Evolutionary conservation across 2,329 filamentous ascomycete species (phyloP).

Genomic region (Didymella lethalis): DNA sequence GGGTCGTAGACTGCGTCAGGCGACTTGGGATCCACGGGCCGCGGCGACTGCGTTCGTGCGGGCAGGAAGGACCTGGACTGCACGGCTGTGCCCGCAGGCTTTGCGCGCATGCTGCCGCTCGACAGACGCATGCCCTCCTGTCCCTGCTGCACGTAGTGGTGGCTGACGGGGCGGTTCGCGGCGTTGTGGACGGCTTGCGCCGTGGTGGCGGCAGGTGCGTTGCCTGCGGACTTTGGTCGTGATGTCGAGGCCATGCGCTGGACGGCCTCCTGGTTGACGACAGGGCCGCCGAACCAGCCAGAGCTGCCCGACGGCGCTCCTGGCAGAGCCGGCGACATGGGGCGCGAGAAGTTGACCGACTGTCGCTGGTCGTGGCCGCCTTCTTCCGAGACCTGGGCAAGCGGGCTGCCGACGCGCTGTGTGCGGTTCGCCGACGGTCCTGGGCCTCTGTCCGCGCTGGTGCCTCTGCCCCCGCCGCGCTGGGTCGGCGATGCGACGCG

Average conservation of each 20-base stretch:
- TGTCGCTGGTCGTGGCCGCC: constrained; percentile 56
- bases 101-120: constrained; percentile 61
- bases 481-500: constrained; percentile 57
- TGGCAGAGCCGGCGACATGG: constrained; percentile 53
- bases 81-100: constrained; percentile 60
- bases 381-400: constrained; percentile 55
- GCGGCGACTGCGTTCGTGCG: constrained; percentile 25
- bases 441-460: constrained; percentile 53
- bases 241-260: constrained; percentile 39
- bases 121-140: constrained; percentile 53
- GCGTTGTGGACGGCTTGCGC: constrained; percentile 49
- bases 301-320: constrained; percentile 27
- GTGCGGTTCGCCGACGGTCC: constrained; percentile 31
- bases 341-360: constrained; percentile 63
- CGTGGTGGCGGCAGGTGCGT: constrained; percentile 31
- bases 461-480: constrained; percentile 48
- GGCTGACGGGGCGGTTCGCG: constrained; percentile 52
- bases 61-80: constrained; percentile 30
- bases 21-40: constrained; percentile 48
- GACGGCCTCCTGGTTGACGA: constrained; percentile 42
- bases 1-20: constrained; percentile 49
- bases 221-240: constrained; percentile 40
- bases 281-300: constrained; percentile 53
- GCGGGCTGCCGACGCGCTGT: constrained; percentile 40
- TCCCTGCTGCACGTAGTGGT: constrained; percentile 46